These are phyloP conservation scores for Lecanicillium sp. DNA, from an alignment of 2,329 filamentous ascomycete genomes.

Conservation along the genomic window DNA sequence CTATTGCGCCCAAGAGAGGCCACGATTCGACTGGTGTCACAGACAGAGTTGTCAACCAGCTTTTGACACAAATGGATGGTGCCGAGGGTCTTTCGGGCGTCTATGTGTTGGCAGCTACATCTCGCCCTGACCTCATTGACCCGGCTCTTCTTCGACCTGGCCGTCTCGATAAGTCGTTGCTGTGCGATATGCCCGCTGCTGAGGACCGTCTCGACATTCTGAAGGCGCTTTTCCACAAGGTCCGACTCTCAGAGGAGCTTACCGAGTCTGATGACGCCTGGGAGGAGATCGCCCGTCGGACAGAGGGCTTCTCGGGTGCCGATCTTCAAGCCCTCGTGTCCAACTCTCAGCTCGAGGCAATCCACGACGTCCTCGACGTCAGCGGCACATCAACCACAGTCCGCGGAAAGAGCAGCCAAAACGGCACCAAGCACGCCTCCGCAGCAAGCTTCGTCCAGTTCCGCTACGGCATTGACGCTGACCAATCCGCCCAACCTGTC, in stretches of 20 bases:
- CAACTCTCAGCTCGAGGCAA: slow-evolving; percentile 94
- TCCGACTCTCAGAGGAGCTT: slow-evolving; percentile 65
- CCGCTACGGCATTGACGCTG: slow-evolving; percentile 62
- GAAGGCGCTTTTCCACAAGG: slow-evolving; percentile 72
- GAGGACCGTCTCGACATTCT: slow-evolving; percentile 88
- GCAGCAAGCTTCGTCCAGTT: slow-evolving; percentile 70
- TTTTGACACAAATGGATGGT: slow-evolving; percentile 97
- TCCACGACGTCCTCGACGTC: slow-evolving; percentile 75
- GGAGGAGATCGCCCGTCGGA: slow-evolving; percentile 68
- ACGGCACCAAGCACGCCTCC: slow-evolving; percentile 23
- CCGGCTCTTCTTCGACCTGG: slow-evolving; percentile 87
- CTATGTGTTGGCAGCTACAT: slow-evolving; percentile 93
- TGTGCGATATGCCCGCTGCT: slow-evolving; percentile 79
- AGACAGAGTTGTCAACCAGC: slow-evolving; percentile 94
- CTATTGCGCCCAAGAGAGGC: slow-evolving; percentile 92
- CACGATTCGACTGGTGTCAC: slow-evolving; percentile 98
- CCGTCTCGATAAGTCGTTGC: slow-evolving; percentile 83
- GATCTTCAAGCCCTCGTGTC: slow-evolving; percentile 93
- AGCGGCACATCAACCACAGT: slow-evolving; percentile 35
- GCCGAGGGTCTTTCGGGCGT: slow-evolving; percentile 92
- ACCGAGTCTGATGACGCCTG: slow-evolving; percentile 50
- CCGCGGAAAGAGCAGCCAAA: slow-evolving; percentile 30
- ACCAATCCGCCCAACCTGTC: slow-evolving; percentile 33
- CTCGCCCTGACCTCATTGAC: slow-evolving; percentile 89
- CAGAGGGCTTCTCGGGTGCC: slow-evolving; percentile 87